These are phyloP conservation scores for Zanthoxylum bungeanum DNA, from an alignment of 345 rosid genomes.

Conservation along the genomic window DNA sequence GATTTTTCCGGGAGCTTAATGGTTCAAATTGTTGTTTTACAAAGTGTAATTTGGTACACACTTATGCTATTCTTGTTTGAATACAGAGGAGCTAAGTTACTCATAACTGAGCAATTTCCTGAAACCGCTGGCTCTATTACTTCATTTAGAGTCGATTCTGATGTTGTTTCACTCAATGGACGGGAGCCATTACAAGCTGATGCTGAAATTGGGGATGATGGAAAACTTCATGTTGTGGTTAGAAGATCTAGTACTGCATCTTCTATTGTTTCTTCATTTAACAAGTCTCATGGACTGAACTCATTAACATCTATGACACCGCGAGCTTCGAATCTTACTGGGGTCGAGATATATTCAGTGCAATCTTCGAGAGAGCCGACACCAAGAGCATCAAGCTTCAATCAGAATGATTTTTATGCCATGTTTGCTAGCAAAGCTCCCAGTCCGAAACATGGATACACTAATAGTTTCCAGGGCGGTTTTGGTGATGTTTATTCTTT, in stretches of 20 bases:
- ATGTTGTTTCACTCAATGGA: constrained; percentile 48
- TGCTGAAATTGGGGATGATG: constrained; percentile 53
- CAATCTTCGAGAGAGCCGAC: constrained; percentile 44
- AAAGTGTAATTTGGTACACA: constrained; percentile 52
- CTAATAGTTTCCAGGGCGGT: constrained; percentile 10
- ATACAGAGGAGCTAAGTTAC: constrained; percentile 42
- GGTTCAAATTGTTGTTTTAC: constrained; percentile 54
- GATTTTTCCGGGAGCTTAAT: constrained; percentile 37
- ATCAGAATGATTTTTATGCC: constrained; percentile 42
- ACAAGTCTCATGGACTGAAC: constrained; percentile 39
- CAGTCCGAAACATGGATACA: constrained; percentile 12
- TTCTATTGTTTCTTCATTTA: constrained; percentile 35
- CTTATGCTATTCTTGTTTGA: constrained; percentile 52
- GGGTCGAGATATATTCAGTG: constrained; percentile 49
- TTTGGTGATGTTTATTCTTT: constrained; percentile 9
- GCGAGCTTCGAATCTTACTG: constrained; percentile 41
- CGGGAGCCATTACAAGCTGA: constrained; percentile 39
- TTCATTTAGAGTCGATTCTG: constrained; percentile 52
- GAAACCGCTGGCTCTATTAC: constrained; percentile 50
- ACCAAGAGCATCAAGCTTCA: constrained; percentile 51
- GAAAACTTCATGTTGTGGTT: constrained; percentile 47
- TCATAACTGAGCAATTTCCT: constrained; percentile 51
- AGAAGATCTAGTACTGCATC: constrained; percentile 43
- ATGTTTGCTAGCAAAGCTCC: constrained; percentile 18
- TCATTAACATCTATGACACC: constrained; percentile 35